Evolutionary conservation across 495 filamentous ascomycete species (phyloP), one percentile per base, ranked within the genome.

Genomic region (Durotheca rogersii): DNA sequence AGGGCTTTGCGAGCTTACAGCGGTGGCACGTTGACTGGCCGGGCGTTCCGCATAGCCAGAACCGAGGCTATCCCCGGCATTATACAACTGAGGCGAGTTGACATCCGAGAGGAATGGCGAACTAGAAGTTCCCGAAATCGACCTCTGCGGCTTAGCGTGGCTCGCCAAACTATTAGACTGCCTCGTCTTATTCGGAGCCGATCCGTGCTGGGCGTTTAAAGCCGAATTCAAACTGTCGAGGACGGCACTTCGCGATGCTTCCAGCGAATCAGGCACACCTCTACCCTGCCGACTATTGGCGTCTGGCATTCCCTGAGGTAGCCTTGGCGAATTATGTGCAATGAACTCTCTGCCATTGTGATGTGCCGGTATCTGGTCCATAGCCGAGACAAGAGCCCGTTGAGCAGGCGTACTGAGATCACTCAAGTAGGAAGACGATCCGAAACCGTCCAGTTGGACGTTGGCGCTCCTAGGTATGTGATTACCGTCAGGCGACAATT

Each of bases 161-260:
- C 39, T 39, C 10, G 34, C 14, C 10, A 40, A 46, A 35, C 15
- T 27, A 12, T 31, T 45, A 16, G 40, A 23, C 0, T 36, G 16
- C 15, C 44, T 57, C 18, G 18, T n/a, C 20, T 25, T 39, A 15
- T 37, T 51, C 1, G 40, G 43, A 6, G 25, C 9, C 7, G 61
- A 40, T 9, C 60, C 60, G 29, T 66, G 60, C 41, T 66, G 60
- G 1, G 60, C 60, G 34, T 55, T 53, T 11, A 66, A 23, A 3
- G 62, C 36, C 6, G 59, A 53, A 9, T 23, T 51, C 19, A 65
- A 16, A 23, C 46, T 60, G 18, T 63, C 53, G 33, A 66, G 56
- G 7, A 66, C 56, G 9, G 60, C 56, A 20, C 18, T 54, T 21
- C 56, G 56, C 38, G 62, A 63, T 16, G 42, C 21, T 34, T 62